Conservation (phyloP, 805 yeast genomes). For the Teunomyces pallodes region DNA sequence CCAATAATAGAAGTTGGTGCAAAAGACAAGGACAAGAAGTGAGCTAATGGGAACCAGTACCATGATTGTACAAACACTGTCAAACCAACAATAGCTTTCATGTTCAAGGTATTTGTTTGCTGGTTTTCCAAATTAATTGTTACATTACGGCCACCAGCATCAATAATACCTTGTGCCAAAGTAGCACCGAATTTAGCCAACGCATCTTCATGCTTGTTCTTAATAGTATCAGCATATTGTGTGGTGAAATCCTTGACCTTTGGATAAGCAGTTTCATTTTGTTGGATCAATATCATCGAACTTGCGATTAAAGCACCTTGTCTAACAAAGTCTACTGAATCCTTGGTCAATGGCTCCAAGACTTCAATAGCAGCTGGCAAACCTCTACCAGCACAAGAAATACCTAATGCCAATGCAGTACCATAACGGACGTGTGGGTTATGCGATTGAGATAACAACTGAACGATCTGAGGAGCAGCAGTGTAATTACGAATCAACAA, state of each 20-base stretch:
- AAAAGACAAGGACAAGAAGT: conserved; percentile 86
- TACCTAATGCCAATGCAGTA: conserved; percentile 95
- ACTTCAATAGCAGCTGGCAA: conserved; percentile 86
- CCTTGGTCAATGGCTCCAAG: conserved; percentile 87
- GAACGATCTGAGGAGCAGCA: conserved; percentile 93
- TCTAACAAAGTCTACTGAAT: conserved; percentile 94
- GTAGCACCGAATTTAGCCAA: conserved; percentile 98
- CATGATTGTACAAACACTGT: conserved; percentile 89
- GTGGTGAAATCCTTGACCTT: conserved; percentile 77
- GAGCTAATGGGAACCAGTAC: conserved; percentile 98
- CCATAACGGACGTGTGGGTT: conserved; percentile 98
- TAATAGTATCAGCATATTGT: conserved; percentile 68
- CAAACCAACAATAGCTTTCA: conserved; percentile 88
- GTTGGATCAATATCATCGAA: conserved; percentile 85
- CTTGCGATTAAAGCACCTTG: conserved; percentile 95
- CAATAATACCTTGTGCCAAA: conserved; percentile 93
- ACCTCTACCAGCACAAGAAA: conserved; percentile 95
- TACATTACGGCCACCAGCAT: conserved; percentile 98
- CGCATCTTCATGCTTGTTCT: conserved; percentile 92
- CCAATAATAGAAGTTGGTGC: conserved; percentile 91
- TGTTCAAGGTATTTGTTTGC: conserved; percentile 86
- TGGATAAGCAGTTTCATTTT: conserved; percentile 78
- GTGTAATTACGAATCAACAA: conserved; percentile 85
- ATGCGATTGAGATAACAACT: conserved; percentile 87
- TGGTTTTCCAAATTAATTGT: conserved; percentile 86